Conservation (phyloP, 2,329 filamentous ascomycete species). For the Alternaria atra region DNA sequence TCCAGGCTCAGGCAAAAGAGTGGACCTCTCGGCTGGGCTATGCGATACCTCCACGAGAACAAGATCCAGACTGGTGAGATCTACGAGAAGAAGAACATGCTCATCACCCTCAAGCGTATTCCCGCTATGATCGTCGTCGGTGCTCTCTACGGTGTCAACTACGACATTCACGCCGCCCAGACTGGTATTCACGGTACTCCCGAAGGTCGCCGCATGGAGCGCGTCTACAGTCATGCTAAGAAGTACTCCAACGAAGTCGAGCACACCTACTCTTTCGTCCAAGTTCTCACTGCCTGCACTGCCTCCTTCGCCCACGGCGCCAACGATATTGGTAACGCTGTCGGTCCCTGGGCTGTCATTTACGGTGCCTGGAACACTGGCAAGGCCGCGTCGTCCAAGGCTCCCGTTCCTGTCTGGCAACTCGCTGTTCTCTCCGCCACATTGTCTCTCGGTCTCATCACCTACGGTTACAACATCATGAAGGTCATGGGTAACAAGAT, state of each 20-base stretch:
- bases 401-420: conserved; percentile 77
- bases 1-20: conserved; percentile 68
- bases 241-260: conserved; percentile 52
- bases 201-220: conserved; percentile 75
- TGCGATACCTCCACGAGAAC: conserved; percentile 79
- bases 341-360: conserved; percentile 51
- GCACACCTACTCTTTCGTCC: conserved; percentile 59
- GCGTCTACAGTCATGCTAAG: conserved; percentile 65
- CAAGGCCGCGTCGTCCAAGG: conserved; percentile 67
- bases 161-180: conserved; percentile 83
- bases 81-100: conserved; percentile 78
- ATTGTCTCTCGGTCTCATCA: conserved; percentile 72
- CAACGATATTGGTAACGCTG: conserved; percentile 66
- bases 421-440: conserved; percentile 72
- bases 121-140: conserved; percentile 72
- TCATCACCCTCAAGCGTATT: conserved; percentile 68
- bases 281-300: conserved; percentile 58
- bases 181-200: conserved; percentile 74
- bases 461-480: conserved; percentile 87
- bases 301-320: conserved; percentile 69
- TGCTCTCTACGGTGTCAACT: conserved; percentile 77
- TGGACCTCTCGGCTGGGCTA: conserved; percentile 82
- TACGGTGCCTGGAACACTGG: conserved; percentile 64
- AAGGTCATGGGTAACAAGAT: conserved; percentile 75
- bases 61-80: conserved; percentile 75